phyloP scores from a whole-genome alignment of 164 flowering plant genomes.

The Magnolia changhungtana region DNA sequence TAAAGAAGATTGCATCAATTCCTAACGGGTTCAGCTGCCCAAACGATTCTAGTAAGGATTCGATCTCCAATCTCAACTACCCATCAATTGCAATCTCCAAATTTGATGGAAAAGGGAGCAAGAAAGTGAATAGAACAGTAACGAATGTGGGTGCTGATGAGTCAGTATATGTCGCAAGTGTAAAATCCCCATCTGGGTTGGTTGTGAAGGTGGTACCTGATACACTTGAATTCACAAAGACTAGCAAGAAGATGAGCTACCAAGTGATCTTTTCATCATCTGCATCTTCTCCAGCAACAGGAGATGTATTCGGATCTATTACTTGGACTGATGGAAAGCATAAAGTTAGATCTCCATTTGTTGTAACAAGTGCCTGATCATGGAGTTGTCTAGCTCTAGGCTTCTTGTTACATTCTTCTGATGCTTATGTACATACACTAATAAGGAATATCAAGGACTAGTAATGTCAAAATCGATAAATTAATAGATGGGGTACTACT shows the following conservation, averaged over 20 bases:
- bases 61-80: conserved; percentile 66
- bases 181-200: conserved; percentile 41
- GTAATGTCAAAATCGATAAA: conserved; percentile 54
- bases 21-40: conserved; percentile 54
- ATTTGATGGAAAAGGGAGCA: conserved; percentile 30
- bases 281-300: conserved; percentile 6
- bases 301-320: conserved; percentile 27
- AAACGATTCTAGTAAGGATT: conserved; percentile 30
- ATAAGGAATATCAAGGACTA: conserved; percentile 26
- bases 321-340: conserved; percentile 33
- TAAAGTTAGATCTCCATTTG: conserved; percentile 26
- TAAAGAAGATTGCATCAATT: conserved; percentile 35
- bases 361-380: conserved; percentile 16
- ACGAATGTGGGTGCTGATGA: conserved; percentile 54
- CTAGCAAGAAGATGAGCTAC: conserved; percentile 41
- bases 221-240: conserved; percentile 42
- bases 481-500: conserved; percentile 58
- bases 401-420: neutral
- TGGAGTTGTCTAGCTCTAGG: too few relatives aligned
- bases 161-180: conserved; percentile 34
- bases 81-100: conserved; percentile 68
- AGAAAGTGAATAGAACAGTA: conserved; percentile 51
- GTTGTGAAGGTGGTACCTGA: conserved; percentile 51
- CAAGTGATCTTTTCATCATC: conserved; percentile 44
- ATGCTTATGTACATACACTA: neutral